A percentile compares a stretch with the other conserved stretches of the same genome.
Conservation (phyloP, 352 stramenopile genomes). For the Blastocystis hominis region DNA sequence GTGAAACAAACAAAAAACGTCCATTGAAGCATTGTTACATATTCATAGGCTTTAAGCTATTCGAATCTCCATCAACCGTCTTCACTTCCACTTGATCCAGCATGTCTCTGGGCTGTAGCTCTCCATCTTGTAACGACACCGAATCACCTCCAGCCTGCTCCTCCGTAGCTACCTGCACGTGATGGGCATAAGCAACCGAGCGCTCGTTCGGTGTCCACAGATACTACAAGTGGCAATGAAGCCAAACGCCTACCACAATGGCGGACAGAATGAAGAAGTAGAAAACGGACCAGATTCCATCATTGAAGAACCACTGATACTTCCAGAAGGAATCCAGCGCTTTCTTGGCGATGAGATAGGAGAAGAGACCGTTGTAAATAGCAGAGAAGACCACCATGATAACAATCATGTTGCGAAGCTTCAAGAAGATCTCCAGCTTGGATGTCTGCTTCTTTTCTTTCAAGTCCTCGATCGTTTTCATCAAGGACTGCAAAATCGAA, state of each 20-base stretch:
- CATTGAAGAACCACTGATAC: slow-evolving; percentile 29
- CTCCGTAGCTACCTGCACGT: slow-evolving; percentile 34
- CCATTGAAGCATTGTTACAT: not conserved
- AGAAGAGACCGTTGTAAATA: not conserved
- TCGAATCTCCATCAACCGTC: not conserved
- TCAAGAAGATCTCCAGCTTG: not conserved
- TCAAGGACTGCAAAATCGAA: not conserved
- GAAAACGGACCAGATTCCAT: slow-evolving; percentile 17
- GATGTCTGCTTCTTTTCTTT: slow-evolving; percentile 47
- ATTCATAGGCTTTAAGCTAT: not conserved
- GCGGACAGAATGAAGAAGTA: not conserved
- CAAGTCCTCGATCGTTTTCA: slow-evolving; percentile 2
- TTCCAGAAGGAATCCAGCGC: not conserved
- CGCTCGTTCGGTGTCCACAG: slow-evolving; percentile 11
- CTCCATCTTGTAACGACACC: not conserved
- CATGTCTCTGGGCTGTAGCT: not conserved
- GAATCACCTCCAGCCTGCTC: not conserved
- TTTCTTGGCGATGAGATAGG: not conserved
- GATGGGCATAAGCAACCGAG: slow-evolving; percentile 38
- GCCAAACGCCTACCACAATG: not conserved
- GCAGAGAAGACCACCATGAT: not conserved
- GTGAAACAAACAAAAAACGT: no score
- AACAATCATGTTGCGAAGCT: not conserved
- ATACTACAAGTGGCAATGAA: not conserved
- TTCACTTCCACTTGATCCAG: not conserved